Evolutionary conservation across 2,329 filamentous ascomycete genomes (phyloP), one percentile per base, ranked within the genome.

Genomic region (Alternaria panax): DNA sequence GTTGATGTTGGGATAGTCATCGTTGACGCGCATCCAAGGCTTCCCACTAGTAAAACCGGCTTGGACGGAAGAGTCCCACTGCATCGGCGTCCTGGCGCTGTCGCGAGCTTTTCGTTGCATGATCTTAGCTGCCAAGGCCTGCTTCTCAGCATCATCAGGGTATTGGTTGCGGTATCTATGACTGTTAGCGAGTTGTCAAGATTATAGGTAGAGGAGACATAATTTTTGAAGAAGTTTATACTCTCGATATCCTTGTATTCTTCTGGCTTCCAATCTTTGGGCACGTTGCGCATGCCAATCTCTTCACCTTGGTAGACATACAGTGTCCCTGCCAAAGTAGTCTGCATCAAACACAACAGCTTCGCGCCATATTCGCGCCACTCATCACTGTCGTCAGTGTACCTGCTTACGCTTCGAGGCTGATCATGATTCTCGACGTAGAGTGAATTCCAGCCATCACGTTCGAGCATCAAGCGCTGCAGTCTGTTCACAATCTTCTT

Each of bases 31-130:
- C 86, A 89, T 88, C 86, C 87, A 89, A 0, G 87, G 85, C 34
- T 79, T 80, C 0, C 80, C 81, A 12, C 79, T 75, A 7, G 87
- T 88, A 78, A 92, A 92, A 2, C 89, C 89, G 0, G 85, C 86
- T 63, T 88, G 83, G 1, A 80, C 68, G 0, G 78, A 76, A 1
- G 73, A 77, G 50, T 82, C 81, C 89, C 89, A 92, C 68, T 91
- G 88, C 79, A 92, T 86, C 0, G 89, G 89, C 4, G 86, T 84
- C 16, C 89, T 82, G 9, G 87, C 85, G 68, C 91, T 86, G 73
- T 92, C 89, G 41, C 88, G 81, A n/a, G 83, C 87, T 54, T 90
- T 85, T 60, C 82, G 80, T 59, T 87, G 84, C 66, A 90, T 78
- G 61, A 72, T 81, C 22, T 71, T 62, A 24, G 71, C 68, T 2